Conservation (phyloP, 2,329 filamentous ascomycete genomes). For the Ophiocordyceps camponoti-leonardi region DNA sequence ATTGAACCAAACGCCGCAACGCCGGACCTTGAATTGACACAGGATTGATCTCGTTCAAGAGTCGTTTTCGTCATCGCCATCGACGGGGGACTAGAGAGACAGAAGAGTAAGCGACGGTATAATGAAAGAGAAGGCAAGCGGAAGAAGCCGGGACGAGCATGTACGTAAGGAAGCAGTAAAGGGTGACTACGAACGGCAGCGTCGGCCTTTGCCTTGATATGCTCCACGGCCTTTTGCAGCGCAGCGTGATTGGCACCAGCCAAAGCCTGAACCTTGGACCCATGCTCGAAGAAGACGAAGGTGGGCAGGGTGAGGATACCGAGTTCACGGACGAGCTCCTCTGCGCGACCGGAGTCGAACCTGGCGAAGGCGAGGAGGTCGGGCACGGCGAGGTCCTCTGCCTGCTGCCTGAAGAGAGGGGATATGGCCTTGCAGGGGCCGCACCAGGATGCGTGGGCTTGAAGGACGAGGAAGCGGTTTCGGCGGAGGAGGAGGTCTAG, state of each 20-base stretch:
- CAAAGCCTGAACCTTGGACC: conserved; percentile 26
- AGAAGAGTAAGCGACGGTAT: too few species aligned
- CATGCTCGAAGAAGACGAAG: conserved; percentile 42
- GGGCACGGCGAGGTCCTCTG: conserved; percentile 23
- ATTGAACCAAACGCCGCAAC: too few species aligned
- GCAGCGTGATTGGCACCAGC: conserved; percentile 19
- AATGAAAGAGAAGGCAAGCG: too few species aligned
- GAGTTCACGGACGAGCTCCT: conserved; percentile 30
- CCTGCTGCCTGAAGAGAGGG: conserved; percentile 23
- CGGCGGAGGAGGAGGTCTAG: conserved; percentile 29
- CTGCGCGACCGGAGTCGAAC: conserved; percentile 38
- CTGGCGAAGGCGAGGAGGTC: conserved; percentile 35
- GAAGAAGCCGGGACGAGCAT: not conserved
- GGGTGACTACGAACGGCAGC: conserved; percentile 2
- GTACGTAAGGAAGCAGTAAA: not conserved
- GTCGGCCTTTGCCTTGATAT: conserved; percentile 6
- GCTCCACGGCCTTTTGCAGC: conserved; percentile 12
- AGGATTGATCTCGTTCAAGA: too few species aligned
- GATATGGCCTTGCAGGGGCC: conserved; percentile 42
- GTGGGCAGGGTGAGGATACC: conserved; percentile 39
- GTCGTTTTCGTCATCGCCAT: too few species aligned
- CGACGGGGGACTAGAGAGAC: too few species aligned
- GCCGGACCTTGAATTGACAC: too few species aligned
- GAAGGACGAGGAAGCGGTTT: conserved; percentile 33
- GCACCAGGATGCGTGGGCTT: conserved; percentile 45